phyloP scores from a whole-genome alignment of 768 basidiomycete genomes.

The Infundibulicybe gibba region DNA sequence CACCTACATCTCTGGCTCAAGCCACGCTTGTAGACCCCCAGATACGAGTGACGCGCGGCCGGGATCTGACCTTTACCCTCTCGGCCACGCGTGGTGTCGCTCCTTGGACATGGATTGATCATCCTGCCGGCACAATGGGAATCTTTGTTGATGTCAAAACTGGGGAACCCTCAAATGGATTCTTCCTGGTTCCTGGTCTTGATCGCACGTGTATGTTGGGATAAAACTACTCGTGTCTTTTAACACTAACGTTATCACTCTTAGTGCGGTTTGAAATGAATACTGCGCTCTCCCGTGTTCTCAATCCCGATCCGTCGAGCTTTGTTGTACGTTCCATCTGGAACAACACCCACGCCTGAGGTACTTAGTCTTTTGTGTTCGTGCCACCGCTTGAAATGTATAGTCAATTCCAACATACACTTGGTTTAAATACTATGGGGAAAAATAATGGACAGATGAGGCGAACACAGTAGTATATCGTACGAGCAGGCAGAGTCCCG shows the following conservation, averaged over 20 bases:
- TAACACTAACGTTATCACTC: neutral
- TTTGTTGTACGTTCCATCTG: slow-evolving; percentile 51
- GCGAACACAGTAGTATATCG: too few relatives aligned
- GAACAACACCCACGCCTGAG: slow-evolving; percentile 42
- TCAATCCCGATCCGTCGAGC: slow-evolving; percentile 32
- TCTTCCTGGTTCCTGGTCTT: slow-evolving; percentile 51
- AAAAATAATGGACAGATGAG: too few relatives aligned
- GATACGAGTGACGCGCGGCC: slow-evolving; percentile 28
- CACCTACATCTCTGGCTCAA: slow-evolving; percentile 43
- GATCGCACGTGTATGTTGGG: slow-evolving; percentile 43
- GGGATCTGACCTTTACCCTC: slow-evolving; percentile 43
- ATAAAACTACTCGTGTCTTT: neutral
- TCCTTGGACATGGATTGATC: slow-evolving; percentile 58
- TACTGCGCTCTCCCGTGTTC: slow-evolving; percentile 30
- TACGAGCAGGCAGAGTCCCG: too few relatives aligned
- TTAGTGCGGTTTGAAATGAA: slow-evolving; percentile 42
- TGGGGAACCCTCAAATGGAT: slow-evolving; percentile 43
- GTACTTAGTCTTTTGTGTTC: slow-evolving; percentile 1
- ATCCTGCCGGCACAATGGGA: slow-evolving; percentile 51
- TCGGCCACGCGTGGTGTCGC: slow-evolving; percentile 53
- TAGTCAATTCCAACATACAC: too few relatives aligned
- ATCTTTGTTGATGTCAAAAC: slow-evolving; percentile 43
- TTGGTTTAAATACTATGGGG: too few relatives aligned
- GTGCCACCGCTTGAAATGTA: neutral
- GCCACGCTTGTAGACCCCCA: slow-evolving; percentile 47